phyloP scores from a whole-genome alignment of 805 yeast genomes.

The Kodamaea lidongshanica region DNA sequence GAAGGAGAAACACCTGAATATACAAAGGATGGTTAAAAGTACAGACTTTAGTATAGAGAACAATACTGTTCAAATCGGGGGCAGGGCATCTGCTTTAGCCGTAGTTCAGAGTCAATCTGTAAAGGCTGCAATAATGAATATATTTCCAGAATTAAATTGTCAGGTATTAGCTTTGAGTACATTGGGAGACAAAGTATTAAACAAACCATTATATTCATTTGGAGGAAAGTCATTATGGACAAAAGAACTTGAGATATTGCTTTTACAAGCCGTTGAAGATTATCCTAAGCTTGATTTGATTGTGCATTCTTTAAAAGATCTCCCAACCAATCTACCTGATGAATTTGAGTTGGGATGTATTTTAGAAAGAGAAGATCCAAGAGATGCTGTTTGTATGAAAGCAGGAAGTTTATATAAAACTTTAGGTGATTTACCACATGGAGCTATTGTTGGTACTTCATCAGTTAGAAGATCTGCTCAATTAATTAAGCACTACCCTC shows the following conservation, averaged over 20 bases:
- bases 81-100: conserved; percentile 83
- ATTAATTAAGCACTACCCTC: conserved; percentile 69
- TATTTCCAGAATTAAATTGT: conserved; percentile 62
- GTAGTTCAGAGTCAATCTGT: conserved; percentile 79
- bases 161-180: conserved; percentile 78
- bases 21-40: not conserved
- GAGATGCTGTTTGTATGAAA: conserved; percentile 84
- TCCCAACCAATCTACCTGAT: conserved; percentile 86
- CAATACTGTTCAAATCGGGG: conserved; percentile 58
- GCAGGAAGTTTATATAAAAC: conserved; percentile 54
- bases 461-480: conserved; percentile 93
- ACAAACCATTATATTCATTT: conserved; percentile 82
- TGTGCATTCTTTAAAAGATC: conserved; percentile 90
- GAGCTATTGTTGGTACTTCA: conserved; percentile 88
- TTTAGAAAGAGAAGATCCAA: conserved; percentile 81
- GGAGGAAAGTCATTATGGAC: conserved; percentile 98
- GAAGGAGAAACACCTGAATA: conserved; percentile 1
- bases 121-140: conserved; percentile 48
- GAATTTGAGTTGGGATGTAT: conserved; percentile 88
- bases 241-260: conserved; percentile 78
- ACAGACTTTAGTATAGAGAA: conserved; percentile 8
- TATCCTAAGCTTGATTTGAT: conserved; percentile 74
- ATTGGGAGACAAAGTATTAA: conserved; percentile 83
- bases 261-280: conserved; percentile 55
- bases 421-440: conserved; percentile 72